Base-by-base conservation (phyloP, 805 yeast genomes). In the Schizosaccharomyces cryophilus region DNA sequence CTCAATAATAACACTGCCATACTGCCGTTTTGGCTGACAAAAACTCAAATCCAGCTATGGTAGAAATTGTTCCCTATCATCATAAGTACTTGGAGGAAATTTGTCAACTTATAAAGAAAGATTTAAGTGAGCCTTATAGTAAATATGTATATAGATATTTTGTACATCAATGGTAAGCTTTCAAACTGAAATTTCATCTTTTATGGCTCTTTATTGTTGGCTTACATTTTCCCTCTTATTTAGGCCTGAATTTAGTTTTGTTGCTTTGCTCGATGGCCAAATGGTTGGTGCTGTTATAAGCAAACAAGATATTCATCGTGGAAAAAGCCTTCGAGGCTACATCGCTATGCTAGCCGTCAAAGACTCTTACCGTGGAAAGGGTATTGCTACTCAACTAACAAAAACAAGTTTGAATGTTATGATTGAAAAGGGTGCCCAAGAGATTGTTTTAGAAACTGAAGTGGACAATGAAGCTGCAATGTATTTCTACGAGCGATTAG, bases 311-410 rank as follows among this genome's bases (percentile, higher is more conserved):
- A 74, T 78, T 0, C 96, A 90, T 71, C 76, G 90, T 63, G 76
- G 78, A 26, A 82, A 80, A 11, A 75, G 95, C 63, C 69, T 76
- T 65, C 76, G 98, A 63, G 98, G 98, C 0, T 93, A 93, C 68
- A 89, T 93, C 35, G 98, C 96, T 1, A 93, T 93, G 98, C 73
- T 93, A 61, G 95, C 94, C 0, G 95, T 90, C 13, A 82, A 82
- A 60, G 80, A 81, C 47, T 69, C 72, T 17, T 82, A 77, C 68
- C 74, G 98, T 61, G 89, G 94, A 2, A 74, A 73, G 55, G 95
- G 96, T 0, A 84, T 89, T 58, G 96, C 96, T 2, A 83, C 83
- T 65, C 73, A 73, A 58, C 75, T 93, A 60, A 88, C 88, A 19
- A 74, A 75, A 58, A 66, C 74, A 62, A 80, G 84, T 4, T 77